Evolutionary conservation across 1,284 basidiomycete genomes (phyloP).

Genomic region (Veloporphyrellus conicus): DNA sequence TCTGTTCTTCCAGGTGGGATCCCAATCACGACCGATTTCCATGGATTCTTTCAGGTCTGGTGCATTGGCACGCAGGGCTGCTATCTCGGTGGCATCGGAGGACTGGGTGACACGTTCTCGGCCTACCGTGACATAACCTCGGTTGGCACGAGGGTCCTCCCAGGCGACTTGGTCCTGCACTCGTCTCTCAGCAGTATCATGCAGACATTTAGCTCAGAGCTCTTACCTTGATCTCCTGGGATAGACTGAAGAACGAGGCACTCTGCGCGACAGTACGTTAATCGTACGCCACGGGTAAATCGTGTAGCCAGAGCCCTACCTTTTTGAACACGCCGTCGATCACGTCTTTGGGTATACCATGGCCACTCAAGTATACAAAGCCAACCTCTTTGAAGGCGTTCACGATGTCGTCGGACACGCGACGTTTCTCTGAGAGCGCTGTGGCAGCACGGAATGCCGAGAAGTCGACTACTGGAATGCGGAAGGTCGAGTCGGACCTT

Average conservation of each 20-base stretch:
- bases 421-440: constrained; percentile 52
- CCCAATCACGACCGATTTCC: constrained; percentile 83
- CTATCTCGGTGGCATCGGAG: constrained; percentile 69
- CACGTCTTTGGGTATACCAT: constrained; percentile 55
- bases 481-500: constrained; percentile 35
- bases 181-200: not conserved
- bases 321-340: constrained; percentile 59
- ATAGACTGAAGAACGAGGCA: constrained; percentile 67
- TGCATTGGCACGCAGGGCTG: constrained; percentile 60
- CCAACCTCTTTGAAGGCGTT: constrained; percentile 74
- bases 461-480: constrained; percentile 77
- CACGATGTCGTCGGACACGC: constrained; percentile 66
- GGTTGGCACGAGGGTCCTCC: constrained; percentile 78
- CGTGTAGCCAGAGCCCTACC: constrained; percentile 39
- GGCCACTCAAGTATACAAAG: constrained; percentile 68
- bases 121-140: constrained; percentile 77
- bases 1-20: constrained; percentile 67
- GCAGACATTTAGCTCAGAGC: not conserved
- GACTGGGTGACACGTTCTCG: constrained; percentile 79
- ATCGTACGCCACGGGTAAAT: not conserved
- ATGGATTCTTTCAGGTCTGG: constrained; percentile 81
- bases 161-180: constrained; percentile 58
- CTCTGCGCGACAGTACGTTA: constrained; percentile 42
- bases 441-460: constrained; percentile 54
- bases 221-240: constrained; percentile 57